Conservation (phyloP, 495 filamentous ascomycete species). For the Penicillium argentinense region DNA sequence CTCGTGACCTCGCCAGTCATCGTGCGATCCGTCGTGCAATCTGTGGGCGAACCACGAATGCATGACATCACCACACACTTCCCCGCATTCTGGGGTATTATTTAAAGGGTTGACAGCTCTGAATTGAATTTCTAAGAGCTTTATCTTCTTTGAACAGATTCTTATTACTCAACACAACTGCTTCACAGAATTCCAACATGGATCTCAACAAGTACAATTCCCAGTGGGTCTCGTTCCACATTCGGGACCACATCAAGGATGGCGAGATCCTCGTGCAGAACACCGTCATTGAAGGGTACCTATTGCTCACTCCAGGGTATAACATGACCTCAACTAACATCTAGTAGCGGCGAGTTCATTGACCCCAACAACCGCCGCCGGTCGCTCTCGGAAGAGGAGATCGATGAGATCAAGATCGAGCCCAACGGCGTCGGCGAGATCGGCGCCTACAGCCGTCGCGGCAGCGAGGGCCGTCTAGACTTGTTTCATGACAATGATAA, state of each 20-base stretch:
- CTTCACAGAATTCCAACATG: no score
- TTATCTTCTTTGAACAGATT: no score
- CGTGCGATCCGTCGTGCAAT: no score
- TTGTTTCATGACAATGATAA: slow-evolving; percentile 37
- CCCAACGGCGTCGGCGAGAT: slow-evolving; percentile 38
- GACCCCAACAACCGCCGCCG: slow-evolving; percentile 24
- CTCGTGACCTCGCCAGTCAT: no score
- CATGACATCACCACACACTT: no score
- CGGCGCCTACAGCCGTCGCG: slow-evolving; percentile 31
- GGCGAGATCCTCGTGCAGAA: slow-evolving; percentile 33
- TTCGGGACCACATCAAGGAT: slow-evolving; percentile 35
- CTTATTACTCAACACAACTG: no score
- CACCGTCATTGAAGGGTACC: slow-evolving; percentile 35
- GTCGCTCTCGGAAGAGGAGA: slow-evolving; percentile 35
- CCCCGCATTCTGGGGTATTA: no score
- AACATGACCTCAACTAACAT: no score
- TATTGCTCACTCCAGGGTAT: no score
- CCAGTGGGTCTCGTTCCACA: slow-evolving; percentile 42
- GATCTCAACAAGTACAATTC: slow-evolving; percentile 33
- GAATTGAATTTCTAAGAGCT: no score
- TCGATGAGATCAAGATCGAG: slow-evolving; percentile 36
- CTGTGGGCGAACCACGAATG: no score
- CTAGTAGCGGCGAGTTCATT: slow-evolving; percentile 34
- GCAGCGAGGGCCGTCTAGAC: slow-evolving; percentile 40
- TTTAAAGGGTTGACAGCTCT: no score